Percentiles rank a stretch among this genome's conserved stretches.
Evolutionary conservation across 2,329 filamentous ascomycete genomes (phyloP).

Genomic region (Diaporthe destruens): DNA sequence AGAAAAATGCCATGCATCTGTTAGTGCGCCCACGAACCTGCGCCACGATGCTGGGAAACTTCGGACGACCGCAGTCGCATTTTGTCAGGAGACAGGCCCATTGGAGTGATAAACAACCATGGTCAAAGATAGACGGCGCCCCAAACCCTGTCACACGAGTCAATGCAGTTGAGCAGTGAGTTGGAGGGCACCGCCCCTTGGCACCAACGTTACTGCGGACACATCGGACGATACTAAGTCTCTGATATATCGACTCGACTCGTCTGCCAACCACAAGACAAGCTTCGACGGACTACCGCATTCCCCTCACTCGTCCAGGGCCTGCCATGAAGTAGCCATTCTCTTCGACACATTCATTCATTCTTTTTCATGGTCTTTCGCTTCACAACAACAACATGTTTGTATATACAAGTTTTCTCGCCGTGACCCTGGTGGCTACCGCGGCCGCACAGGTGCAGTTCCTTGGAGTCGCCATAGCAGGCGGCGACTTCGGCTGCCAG

Average conservation of each 20-base stretch:
- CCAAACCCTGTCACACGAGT: conserved; percentile 10
- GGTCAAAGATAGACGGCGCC: conserved; percentile 22
- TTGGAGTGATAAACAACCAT: conserved; percentile 14
- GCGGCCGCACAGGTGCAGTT: conserved; percentile 32
- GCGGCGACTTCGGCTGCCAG: conserved; percentile 61
- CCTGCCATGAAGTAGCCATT: conserved; percentile 12
- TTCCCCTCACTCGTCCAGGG: conserved; percentile 10
- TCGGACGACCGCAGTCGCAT: conserved; percentile 10
- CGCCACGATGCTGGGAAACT: conserved; percentile 28
- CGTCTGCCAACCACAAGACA: neutral
- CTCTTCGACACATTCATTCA: conserved; percentile 8
- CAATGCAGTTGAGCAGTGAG: conserved; percentile 1
- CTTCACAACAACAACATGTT: conserved; percentile 3
- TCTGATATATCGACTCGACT: conserved; percentile 17
- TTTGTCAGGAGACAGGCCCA: conserved; percentile 18
- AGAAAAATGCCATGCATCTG: neutral
- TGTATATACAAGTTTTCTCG: neutral
- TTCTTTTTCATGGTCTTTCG: conserved; percentile 5
- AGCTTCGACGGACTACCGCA: neutral
- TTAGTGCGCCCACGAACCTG: conserved; percentile 3
- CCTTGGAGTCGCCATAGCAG: conserved; percentile 58
- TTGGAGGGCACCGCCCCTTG: conserved; percentile 2
- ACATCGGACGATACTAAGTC: conserved; percentile 24
- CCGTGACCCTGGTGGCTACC: conserved; percentile 27
- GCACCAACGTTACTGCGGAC: neutral